Base-by-base conservation (phyloP, 176 grass and related monocot species). In the Elaeis guineensis region DNA sequence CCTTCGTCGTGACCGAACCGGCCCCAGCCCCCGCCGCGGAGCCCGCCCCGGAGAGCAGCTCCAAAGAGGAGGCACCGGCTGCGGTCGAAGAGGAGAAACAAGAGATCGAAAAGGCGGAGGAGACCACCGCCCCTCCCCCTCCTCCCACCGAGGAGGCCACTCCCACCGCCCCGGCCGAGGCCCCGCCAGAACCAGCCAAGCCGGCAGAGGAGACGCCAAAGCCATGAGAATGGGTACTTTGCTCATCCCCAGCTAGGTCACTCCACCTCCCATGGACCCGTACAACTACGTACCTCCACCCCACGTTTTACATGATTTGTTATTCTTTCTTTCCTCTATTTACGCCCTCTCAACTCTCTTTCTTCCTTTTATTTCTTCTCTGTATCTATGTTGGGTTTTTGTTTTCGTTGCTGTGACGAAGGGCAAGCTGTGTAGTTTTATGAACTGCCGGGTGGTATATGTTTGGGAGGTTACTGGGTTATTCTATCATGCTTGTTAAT, bases 1-100 rank as follows among this genome's bases (percentile, higher is more conserved):
- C 81, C n/a, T 88, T 97, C 35, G 76, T 97, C 39, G 77, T 73
- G 30, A 83, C 79, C 61, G 86, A 90, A 70, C 74, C 79, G 65
- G 75, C 86, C 20, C 82, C 78, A 63, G 69, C 54, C 14, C 69
- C 81, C 49, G 66, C 44, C 2, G 65, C 66, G 54, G 35, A n/a
- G 0, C 61, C 72, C 0, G 69, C 72, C 4, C 50, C 62, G 6
- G 82, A 80, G 71, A 66, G 61, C 60, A 59, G 66, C 52, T 57
- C 80, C 61, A 70, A 73, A 28, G 85, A 83, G 8, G 77, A 73
- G 57, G 67, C 28, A 4, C 67, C 28, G 20, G 73, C 35, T 14
- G 35, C 35, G 8, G 35, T 44, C 35, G 35, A 44, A 14, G 35
- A 44, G 9, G 6, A 14, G 35, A 14, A 44, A 44, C 9, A 72